Conservation (phyloP, 1,139 yeast genomes). For the Kodamaea sp. region DNA sequence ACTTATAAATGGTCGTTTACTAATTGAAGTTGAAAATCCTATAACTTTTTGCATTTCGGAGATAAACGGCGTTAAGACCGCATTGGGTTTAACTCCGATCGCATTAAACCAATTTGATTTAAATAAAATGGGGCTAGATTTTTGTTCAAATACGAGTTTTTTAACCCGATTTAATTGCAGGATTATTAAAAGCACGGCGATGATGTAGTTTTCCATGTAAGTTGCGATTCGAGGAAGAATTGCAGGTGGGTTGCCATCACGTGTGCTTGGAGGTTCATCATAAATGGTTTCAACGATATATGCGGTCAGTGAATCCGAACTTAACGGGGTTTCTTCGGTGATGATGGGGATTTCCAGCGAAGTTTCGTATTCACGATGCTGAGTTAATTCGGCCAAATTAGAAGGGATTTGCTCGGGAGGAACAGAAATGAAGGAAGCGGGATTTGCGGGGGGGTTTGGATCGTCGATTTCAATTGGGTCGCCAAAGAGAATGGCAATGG, state of each 20-base stretch:
- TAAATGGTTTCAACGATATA: slow-evolving; percentile 1
- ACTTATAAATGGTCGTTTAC: slow-evolving; percentile 23
- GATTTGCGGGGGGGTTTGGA: slow-evolving; percentile 1
- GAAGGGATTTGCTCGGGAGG: no score
- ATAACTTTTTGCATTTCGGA: slow-evolving; percentile 23
- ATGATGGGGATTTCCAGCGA: background rate
- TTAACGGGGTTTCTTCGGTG: background rate
- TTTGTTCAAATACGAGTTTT: background rate
- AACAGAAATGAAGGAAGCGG: no score
- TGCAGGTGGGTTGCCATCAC: slow-evolving; percentile 15
- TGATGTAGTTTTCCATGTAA: slow-evolving; percentile 23
- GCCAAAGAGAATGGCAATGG: slow-evolving; percentile 51
- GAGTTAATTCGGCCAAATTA: no score
- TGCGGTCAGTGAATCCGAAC: background rate
- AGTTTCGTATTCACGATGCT: background rate
- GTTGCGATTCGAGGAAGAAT: slow-evolving; percentile 14
- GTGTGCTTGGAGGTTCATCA: background rate
- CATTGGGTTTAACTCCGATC: background rate
- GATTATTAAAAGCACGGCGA: slow-evolving; percentile 23
- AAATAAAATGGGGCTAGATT: background rate
- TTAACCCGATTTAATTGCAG: slow-evolving; percentile 24
- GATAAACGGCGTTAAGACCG: slow-evolving; percentile 14
- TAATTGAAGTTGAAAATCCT: slow-evolving; percentile 17
- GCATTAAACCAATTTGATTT: background rate
- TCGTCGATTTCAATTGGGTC: slow-evolving; percentile 24